Evolutionary conservation across 257 asterid genomes (phyloP).

Genomic region (Salvia rosmarinus): DNA sequence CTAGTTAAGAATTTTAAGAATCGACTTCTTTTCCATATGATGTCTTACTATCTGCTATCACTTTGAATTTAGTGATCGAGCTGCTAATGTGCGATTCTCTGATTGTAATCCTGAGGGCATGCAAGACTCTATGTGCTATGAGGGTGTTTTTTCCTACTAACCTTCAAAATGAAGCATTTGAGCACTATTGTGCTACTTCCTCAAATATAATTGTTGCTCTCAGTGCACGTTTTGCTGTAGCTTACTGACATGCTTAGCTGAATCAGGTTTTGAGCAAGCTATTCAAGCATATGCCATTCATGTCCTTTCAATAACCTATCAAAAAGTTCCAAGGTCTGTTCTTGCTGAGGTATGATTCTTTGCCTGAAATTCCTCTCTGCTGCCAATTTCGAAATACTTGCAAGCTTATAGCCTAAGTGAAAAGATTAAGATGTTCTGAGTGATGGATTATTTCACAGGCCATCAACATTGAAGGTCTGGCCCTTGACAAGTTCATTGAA

Average conservation of each 20-base stretch:
- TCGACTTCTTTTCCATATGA: background rate
- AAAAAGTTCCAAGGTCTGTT: constrained; percentile 65
- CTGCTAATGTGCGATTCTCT: too few relatives aligned
- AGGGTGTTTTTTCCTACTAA: background rate
- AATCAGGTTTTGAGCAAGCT: constrained; percentile 89
- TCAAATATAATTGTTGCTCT: background rate
- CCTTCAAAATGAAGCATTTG: background rate
- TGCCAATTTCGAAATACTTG: background rate
- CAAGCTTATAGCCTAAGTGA: background rate
- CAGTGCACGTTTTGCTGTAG: background rate
- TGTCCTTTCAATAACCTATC: constrained; percentile 78
- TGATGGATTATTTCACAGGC: constrained; percentile 51
- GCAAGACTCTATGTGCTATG: background rate
- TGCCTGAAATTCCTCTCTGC: constrained; percentile 2
- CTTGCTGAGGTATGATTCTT: constrained; percentile 81
- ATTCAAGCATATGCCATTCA: constrained; percentile 81
- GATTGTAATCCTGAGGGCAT: too few relatives aligned
- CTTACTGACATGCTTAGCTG: constrained; percentile 19
- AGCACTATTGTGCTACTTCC: background rate
- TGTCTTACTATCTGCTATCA: too few relatives aligned
- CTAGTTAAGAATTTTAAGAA: background rate
- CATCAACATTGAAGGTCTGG: constrained; percentile 69
- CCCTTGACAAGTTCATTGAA: constrained; percentile 81
- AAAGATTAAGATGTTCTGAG: background rate
- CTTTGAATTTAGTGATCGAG: too few relatives aligned